Evolutionary conservation across 2,329 filamentous ascomycete species (phyloP).

Genomic region (Hyphodiscus sp.): DNA sequence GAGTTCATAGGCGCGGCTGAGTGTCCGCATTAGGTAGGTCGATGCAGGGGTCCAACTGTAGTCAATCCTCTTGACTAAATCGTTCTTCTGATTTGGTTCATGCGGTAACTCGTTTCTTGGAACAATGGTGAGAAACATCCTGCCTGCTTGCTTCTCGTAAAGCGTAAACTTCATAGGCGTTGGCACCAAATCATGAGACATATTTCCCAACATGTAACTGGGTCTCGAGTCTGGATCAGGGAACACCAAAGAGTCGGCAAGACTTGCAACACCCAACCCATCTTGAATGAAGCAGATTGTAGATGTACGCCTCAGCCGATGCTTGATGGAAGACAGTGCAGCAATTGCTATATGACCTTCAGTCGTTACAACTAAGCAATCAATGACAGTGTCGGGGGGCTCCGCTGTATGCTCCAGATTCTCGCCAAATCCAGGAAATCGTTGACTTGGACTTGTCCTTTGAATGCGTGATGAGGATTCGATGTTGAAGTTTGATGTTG

Average conservation of each 20-base stretch:
- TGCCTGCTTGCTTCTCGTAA: conserved; percentile 31
- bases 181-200: conserved; percentile 33
- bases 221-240: conserved; percentile 59
- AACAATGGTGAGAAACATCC: conserved; percentile 31
- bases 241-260: conserved; percentile 66
- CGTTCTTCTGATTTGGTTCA: neutral
- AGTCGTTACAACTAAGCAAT: conserved; percentile 64
- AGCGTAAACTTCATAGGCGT: conserved; percentile 35
- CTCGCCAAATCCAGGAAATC: conserved; percentile 22
- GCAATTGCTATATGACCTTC: conserved; percentile 51
- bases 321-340: conserved; percentile 52
- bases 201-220: conserved; percentile 54
- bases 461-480: conserved; percentile 21
- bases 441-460: conserved; percentile 5
- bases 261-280: conserved; percentile 77
- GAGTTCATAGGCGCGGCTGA: conserved; percentile 57
- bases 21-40: conserved; percentile 54
- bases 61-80: conserved; percentile 15
- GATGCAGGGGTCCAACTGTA: conserved; percentile 39
- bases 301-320: conserved; percentile 61
- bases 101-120: conserved; percentile 1
- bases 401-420: conserved; percentile 16
- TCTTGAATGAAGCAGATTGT: conserved; percentile 74
- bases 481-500: conserved; percentile 27
- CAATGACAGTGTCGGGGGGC: conserved; percentile 42